phyloP scores from a whole-genome alignment of 768 basidiomycete genomes.

The Hydnomerulius pinastri region DNA sequence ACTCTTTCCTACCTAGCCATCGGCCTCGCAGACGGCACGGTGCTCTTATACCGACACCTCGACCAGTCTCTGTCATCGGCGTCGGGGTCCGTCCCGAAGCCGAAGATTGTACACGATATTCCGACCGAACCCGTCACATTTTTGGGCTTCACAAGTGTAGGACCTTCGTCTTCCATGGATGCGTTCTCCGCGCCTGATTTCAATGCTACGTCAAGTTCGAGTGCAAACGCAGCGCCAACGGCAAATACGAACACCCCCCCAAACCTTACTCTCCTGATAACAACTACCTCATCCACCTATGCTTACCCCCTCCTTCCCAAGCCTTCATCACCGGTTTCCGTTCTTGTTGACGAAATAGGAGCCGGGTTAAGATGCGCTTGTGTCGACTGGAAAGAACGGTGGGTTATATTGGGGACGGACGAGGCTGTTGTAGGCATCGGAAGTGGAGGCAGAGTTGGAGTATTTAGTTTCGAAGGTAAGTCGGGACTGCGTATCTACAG shows the following conservation, averaged over 20 bases:
- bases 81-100: slow-evolving; percentile 83
- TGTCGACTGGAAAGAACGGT: slow-evolving; percentile 70
- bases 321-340: slow-evolving; percentile 63
- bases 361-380: slow-evolving; percentile 81
- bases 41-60: slow-evolving; percentile 87
- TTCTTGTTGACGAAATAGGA: slow-evolving; percentile 84
- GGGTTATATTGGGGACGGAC: slow-evolving; percentile 84
- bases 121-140: slow-evolving; percentile 90
- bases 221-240: slow-evolving; percentile 4
- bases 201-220: slow-evolving; percentile 20
- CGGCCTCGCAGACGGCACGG: slow-evolving; percentile 93
- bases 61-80: slow-evolving; percentile 81
- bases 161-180: slow-evolving; percentile 24
- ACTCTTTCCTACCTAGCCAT: slow-evolving; percentile 84
- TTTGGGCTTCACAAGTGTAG: slow-evolving; percentile 70
- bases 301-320: slow-evolving; percentile 74
- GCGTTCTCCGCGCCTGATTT: slow-evolving; percentile 27
- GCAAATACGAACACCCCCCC: slow-evolving; percentile 32
- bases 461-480: slow-evolving; percentile 90
- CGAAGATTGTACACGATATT: slow-evolving; percentile 80
- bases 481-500: background rate
- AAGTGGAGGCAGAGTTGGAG: slow-evolving; percentile 77
- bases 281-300: slow-evolving; percentile 83
- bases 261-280: slow-evolving; percentile 72
- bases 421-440: slow-evolving; percentile 91